Percentiles rank a stretch among this genome's conserved stretches.
phyloP scores from a whole-genome alignment of 2,329 filamentous ascomycete species.

The Colletotrichum endophyticum region DNA sequence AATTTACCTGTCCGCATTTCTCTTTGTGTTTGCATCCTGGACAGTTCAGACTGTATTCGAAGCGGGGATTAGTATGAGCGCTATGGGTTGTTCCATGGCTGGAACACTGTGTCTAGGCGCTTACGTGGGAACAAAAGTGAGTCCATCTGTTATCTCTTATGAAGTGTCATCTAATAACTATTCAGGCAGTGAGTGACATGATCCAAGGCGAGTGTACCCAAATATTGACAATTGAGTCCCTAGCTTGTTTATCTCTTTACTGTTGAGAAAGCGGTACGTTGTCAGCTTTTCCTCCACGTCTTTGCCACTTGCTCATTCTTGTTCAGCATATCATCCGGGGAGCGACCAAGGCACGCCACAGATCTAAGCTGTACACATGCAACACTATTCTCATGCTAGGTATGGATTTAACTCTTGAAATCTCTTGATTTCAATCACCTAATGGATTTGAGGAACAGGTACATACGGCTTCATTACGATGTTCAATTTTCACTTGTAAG shows the following conservation, averaged over 20 bases:
- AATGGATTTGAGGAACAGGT: neutral
- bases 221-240: fast-evolving
- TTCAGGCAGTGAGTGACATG: neutral
- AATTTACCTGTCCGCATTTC: neutral
- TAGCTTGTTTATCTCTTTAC: neutral
- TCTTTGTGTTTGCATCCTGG: neutral
- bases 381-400: neutral
- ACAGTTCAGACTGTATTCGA: neutral
- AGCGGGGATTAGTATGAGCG: neutral
- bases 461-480: neutral
- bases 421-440: neutral
- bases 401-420: neutral
- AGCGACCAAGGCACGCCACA: neutral
- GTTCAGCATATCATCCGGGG: neutral
- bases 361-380: neutral
- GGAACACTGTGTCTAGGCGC: neutral
- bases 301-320: neutral
- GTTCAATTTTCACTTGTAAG: neutral
- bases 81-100: neutral
- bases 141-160: neutral
- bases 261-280: neutral
- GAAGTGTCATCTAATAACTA: neutral
- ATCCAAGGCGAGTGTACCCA: too few species aligned
- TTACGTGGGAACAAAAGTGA: neutral
- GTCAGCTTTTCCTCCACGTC: neutral